phyloP scores from a whole-genome alignment of 2,329 filamentous ascomycete species.

The Catunica adiposa region DNA sequence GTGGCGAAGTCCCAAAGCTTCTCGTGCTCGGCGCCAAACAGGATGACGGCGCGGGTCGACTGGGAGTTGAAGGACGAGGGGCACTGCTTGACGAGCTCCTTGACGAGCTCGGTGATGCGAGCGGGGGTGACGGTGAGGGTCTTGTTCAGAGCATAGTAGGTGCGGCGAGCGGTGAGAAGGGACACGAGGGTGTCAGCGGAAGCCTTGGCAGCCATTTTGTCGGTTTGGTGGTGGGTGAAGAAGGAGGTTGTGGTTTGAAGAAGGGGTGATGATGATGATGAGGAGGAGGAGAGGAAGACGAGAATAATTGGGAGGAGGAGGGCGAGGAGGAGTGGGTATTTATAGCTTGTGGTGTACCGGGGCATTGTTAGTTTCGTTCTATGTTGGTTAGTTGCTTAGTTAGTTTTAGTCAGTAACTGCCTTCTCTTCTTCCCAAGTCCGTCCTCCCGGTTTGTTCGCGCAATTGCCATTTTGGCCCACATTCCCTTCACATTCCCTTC shows the following conservation, averaged over 20 bases:
- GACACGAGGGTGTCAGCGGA: slow-evolving; percentile 35
- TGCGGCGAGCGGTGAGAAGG: slow-evolving; percentile 50
- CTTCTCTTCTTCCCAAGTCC: too few relatives aligned
- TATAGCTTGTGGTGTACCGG: slow-evolving; percentile 1
- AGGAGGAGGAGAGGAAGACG: slow-evolving; percentile 3
- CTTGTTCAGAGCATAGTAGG: slow-evolving; percentile 52
- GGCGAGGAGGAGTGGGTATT: slow-evolving; percentile 10
- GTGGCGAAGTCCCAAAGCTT: slow-evolving; percentile 67
- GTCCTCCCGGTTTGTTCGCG: background rate
- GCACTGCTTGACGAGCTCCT: slow-evolving; percentile 46
- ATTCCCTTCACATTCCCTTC: background rate
- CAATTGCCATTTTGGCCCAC: background rate
- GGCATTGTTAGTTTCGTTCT: slow-evolving; percentile 1
- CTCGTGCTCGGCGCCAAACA: slow-evolving; percentile 69
- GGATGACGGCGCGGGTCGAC: slow-evolving; percentile 59
- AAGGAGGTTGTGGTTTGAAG: background rate
- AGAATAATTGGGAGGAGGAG: slow-evolving; percentile 6
- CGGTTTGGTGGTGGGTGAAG: slow-evolving; percentile 5
- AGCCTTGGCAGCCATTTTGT: slow-evolving; percentile 26
- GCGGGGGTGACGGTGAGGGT: slow-evolving; percentile 38
- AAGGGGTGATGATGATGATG: slow-evolving; percentile 4
- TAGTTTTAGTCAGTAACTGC: background rate
- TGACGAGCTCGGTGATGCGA: slow-evolving; percentile 48
- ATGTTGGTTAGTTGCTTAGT: too few relatives aligned
- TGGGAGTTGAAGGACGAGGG: slow-evolving; percentile 85